A percentile compares a stretch with the other conserved stretches of the same genome.
Conservation (phyloP, 164 flowering plant species). For the Protea cynaroides region DNA sequence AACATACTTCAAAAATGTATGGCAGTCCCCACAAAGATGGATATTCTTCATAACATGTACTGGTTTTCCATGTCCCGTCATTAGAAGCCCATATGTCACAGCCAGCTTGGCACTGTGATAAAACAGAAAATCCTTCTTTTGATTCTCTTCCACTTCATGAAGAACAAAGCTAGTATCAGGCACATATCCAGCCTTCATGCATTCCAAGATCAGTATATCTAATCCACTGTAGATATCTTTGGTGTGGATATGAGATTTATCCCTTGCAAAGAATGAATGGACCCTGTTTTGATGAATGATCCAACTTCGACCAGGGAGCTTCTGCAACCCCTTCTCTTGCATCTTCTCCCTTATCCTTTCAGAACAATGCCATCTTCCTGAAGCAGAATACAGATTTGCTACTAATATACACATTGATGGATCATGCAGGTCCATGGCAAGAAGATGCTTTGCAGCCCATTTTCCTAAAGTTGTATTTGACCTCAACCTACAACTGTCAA, state of each 20-base stretch:
- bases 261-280: constrained; percentile 73
- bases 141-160: constrained; percentile 88
- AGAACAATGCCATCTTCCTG: constrained; percentile 85
- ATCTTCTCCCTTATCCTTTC: constrained; percentile 64
- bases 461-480: constrained; percentile 46
- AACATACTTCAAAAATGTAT: constrained; percentile 64
- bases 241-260: constrained; percentile 57
- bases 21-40: constrained; percentile 83
- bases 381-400: constrained; percentile 81
- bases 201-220: constrained; percentile 64
- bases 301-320: constrained; percentile 80
- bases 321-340: constrained; percentile 59
- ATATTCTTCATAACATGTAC: constrained; percentile 69
- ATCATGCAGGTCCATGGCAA: constrained; percentile 59
- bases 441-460: constrained; percentile 50
- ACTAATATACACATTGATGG: constrained; percentile 59
- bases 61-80: constrained; percentile 45
- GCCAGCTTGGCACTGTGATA: constrained; percentile 89
- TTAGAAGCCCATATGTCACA: constrained; percentile 63
- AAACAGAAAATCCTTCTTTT: constrained; percentile 73
- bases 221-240: constrained; percentile 75
- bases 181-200: constrained; percentile 73
- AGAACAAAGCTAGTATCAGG: constrained; percentile 92
- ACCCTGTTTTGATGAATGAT: constrained; percentile 48
- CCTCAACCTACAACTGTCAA: constrained; percentile 59